These are phyloP conservation scores for Prunus kanzakura DNA, from an alignment of 306 rosid genomes.

Conservation along the genomic window DNA sequence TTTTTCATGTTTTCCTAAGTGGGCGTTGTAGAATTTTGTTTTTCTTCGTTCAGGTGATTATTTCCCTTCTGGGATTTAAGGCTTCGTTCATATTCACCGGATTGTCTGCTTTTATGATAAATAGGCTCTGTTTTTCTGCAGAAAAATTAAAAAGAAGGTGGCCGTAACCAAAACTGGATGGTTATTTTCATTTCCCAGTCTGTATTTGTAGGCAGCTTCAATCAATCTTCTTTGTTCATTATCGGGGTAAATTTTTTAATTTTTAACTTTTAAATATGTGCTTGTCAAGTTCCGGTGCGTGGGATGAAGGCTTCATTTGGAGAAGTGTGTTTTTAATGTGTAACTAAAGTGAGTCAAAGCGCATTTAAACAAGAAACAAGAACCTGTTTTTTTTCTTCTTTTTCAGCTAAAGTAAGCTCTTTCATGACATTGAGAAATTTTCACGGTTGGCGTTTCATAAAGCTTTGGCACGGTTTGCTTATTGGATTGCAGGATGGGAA, in stretches of 20 bases:
- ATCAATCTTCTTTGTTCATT: background rate
- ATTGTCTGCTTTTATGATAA: background rate
- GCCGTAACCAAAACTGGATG: background rate
- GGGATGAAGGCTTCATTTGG: constrained; percentile 21
- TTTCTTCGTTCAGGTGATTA: background rate
- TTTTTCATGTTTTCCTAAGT: background rate
- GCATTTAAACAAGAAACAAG: background rate
- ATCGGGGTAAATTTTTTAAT: background rate
- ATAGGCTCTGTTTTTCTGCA: background rate
- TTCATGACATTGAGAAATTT: constrained; percentile 8
- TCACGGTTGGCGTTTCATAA: background rate
- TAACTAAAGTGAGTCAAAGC: constrained; percentile 24
- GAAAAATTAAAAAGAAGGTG: background rate
- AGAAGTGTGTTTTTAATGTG: constrained; percentile 3
- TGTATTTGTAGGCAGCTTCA: background rate
- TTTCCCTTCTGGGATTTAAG: constrained; percentile 9
- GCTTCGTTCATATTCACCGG: background rate
- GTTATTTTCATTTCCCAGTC: background rate
- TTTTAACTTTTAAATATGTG: background rate
- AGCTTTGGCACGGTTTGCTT: constrained; percentile 7
- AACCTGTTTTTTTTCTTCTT: background rate
- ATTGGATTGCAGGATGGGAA: constrained; percentile 67
- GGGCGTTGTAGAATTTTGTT: constrained; percentile 3
- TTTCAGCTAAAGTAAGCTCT: background rate
- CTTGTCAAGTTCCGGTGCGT: constrained; percentile 3